Evolutionary conservation across 176 grass and related monocot genomes (phyloP).

Genomic region (Zizania latifolia): DNA sequence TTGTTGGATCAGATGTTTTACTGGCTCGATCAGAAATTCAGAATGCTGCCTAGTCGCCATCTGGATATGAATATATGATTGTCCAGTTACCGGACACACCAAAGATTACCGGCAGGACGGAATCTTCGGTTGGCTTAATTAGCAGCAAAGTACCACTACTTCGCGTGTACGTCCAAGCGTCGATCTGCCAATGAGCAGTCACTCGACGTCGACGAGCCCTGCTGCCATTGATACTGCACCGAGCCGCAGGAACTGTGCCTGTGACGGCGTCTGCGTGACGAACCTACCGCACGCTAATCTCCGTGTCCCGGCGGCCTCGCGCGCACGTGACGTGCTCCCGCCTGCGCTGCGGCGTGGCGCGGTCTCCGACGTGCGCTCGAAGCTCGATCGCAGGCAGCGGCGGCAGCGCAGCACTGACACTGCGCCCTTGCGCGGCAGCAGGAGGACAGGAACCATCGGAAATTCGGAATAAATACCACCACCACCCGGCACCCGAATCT

Average conservation of each 20-base stretch:
- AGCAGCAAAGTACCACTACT: neutral
- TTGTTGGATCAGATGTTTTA: neutral
- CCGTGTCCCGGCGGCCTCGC: no score
- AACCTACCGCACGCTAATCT: no score
- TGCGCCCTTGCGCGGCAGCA: neutral
- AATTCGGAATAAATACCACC: neutral
- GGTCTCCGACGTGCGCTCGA: constrained; percentile 3
- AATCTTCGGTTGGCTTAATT: constrained; percentile 12
- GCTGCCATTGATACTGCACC: no score
- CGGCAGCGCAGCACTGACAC: neutral
- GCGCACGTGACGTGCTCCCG: no score
- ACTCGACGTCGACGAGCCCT: neutral
- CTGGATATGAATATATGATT: no score
- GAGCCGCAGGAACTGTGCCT: no score
- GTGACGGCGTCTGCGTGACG: neutral
- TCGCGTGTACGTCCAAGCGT: no score
- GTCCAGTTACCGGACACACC: no score
- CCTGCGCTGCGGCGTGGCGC: neutral
- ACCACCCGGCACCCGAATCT: no score
- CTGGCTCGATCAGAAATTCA: neutral
- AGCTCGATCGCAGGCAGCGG: neutral
- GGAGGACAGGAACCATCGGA: neutral
- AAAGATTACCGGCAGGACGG: neutral
- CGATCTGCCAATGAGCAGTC: neutral
- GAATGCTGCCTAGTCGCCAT: no score